These are phyloP conservation scores for Hymenoscyphus repandus DNA, from an alignment of 2,329 filamentous ascomycete species.

Conservation along the genomic window DNA sequence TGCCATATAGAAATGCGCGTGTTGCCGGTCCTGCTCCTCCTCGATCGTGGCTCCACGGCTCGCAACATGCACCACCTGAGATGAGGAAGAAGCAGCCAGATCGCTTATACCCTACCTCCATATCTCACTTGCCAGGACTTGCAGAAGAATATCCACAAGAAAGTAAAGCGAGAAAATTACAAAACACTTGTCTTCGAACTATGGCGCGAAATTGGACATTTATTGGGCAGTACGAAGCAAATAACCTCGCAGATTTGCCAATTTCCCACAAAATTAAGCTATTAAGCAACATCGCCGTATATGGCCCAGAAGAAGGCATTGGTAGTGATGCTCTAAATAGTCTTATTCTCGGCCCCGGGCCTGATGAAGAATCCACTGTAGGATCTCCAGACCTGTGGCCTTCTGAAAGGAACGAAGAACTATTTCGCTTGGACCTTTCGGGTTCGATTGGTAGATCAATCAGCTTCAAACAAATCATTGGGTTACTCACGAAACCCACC, in stretches of 20 bases:
- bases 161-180: constrained; percentile 30
- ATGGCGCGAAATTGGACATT: constrained; percentile 51
- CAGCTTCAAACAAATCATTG: constrained; percentile 45
- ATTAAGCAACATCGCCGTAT: constrained; percentile 44
- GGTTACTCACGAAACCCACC: constrained; percentile 36
- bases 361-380: constrained; percentile 24
- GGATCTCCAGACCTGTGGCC: not conserved
- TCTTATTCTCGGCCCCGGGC: constrained; percentile 37
- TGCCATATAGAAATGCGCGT: constrained; percentile 39
- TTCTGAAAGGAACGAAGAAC: constrained; percentile 37
- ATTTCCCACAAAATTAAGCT: constrained; percentile 47
- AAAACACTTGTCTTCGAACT: constrained; percentile 45
- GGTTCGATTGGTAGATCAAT: constrained; percentile 47
- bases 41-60: constrained; percentile 47
- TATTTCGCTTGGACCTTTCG: constrained; percentile 50
- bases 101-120: constrained; percentile 26
- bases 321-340: constrained; percentile 45
- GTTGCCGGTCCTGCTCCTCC: constrained; percentile 57
- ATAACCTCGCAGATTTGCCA: constrained; percentile 52
- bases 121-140: constrained; percentile 35
- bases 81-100: constrained; percentile 12
- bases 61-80: constrained; percentile 24
- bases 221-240: constrained; percentile 50
- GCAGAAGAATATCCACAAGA: constrained; percentile 18
- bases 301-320: constrained; percentile 40